A percentile compares a stretch with the other conserved stretches of the same genome.
These are phyloP conservation scores for Orbilia quercus DNA, from an alignment of 2,329 filamentous ascomycete genomes.

Conservation along the genomic window DNA sequence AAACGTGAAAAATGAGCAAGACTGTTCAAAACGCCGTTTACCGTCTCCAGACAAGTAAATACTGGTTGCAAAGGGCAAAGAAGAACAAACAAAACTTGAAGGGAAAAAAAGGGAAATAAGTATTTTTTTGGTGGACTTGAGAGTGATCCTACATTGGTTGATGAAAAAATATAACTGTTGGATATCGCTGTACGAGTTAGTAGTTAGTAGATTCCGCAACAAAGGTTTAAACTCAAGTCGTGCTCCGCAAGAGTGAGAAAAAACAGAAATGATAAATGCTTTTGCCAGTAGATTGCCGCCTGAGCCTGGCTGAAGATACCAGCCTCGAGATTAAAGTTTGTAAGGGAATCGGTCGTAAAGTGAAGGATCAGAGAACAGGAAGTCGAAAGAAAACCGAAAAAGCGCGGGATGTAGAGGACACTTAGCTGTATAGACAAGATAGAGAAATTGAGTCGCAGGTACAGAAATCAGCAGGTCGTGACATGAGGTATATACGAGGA, in stretches of 20 bases:
- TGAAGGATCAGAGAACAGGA: constrained; percentile 6
- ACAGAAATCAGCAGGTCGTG: constrained; percentile 36
- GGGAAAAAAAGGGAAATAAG: constrained; percentile 2
- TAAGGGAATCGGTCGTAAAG: constrained; percentile 29
- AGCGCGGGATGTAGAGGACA: not conserved
- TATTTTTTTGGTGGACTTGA: constrained; percentile 49
- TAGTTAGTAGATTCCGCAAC: constrained; percentile 36
- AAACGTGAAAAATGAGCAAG: constrained; percentile 17
- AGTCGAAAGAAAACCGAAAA: not conserved
- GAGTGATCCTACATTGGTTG: constrained; percentile 37
- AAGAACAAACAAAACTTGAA: constrained; percentile 13
- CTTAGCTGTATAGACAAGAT: constrained; percentile 25
- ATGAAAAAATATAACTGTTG: constrained; percentile 17
- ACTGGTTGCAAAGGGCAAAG: constrained; percentile 17
- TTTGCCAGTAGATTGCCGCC: constrained; percentile 47
- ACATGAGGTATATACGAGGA: constrained; percentile 23
- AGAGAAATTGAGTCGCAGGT: constrained; percentile 7
- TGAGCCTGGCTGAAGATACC: constrained; percentile 27
- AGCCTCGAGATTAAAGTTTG: constrained; percentile 46
- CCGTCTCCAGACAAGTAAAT: constrained; percentile 37
- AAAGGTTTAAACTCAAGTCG: constrained; percentile 21
- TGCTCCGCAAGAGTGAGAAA: constrained; percentile 34
- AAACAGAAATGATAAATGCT: constrained; percentile 36
- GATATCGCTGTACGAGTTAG: constrained; percentile 49
- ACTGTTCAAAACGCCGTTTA: constrained; percentile 50